Evolutionary conservation across 2,329 filamentous ascomycete genomes (phyloP).

Genomic region (Aspergillus sp.): DNA sequence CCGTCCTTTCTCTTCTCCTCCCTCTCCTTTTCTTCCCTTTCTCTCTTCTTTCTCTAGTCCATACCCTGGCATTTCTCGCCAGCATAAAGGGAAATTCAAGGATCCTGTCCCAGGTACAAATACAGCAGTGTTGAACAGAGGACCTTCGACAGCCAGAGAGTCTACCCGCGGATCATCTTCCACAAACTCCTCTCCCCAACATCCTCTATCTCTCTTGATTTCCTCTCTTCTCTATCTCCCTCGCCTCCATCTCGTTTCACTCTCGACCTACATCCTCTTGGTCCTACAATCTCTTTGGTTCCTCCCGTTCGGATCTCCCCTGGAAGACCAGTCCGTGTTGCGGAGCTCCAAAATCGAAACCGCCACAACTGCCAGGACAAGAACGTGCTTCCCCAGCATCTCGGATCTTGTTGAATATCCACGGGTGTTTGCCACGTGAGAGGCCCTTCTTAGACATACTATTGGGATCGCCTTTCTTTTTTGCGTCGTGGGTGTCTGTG

Average conservation of each 20-base stretch:
- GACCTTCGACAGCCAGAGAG: constrained; percentile 2
- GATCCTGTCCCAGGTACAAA: constrained; percentile 9
- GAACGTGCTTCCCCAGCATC: constrained; percentile 8
- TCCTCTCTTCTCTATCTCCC: constrained; percentile 16
- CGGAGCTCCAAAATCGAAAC: not conserved
- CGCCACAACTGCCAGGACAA: constrained; percentile 15
- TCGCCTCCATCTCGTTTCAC: constrained; percentile 11
- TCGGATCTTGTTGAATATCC: constrained; percentile 19
- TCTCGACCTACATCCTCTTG: constrained; percentile 2
- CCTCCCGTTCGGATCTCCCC: constrained; percentile 1
- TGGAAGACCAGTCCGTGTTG: not conserved
- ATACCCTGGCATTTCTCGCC: constrained; percentile 18
- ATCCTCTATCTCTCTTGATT: not conserved
- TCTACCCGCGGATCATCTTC: constrained; percentile 8
- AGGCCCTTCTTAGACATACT: constrained; percentile 10
- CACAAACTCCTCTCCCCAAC: constrained; percentile 3
- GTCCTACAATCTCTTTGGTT: not conserved
- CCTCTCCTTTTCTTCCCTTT: constrained; percentile 9
- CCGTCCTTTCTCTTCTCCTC: constrained; percentile 25
- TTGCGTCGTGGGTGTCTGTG: constrained; percentile 14
- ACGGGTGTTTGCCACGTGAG: constrained; percentile 12
- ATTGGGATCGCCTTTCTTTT: constrained; percentile 9
- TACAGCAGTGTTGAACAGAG: constrained; percentile 1
- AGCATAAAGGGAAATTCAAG: constrained; percentile 10
- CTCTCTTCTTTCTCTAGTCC: constrained; percentile 8